These are phyloP conservation scores for Ramaria rubella DNA, from an alignment of 768 basidiomycete genomes.

Conservation along the genomic window DNA sequence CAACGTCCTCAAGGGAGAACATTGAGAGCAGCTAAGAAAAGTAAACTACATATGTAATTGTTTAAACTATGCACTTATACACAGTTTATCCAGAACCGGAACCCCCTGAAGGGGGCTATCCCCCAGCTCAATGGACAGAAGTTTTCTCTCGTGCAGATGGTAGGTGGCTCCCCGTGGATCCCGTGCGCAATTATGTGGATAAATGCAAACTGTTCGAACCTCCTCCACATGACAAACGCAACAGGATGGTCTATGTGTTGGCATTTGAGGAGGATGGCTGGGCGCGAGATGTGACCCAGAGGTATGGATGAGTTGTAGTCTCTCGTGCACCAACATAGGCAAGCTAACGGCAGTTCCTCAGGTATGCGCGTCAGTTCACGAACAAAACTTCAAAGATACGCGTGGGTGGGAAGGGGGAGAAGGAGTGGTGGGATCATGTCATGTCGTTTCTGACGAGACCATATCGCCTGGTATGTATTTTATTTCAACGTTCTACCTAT, in stretches of 20 bases:
- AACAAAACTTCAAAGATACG: constrained; percentile 69
- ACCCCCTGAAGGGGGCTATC: constrained; percentile 32
- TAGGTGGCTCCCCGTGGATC: constrained; percentile 91
- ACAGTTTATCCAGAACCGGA: not conserved
- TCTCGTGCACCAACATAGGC: constrained; percentile 25
- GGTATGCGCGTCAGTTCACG: constrained; percentile 5
- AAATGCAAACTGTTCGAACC: constrained; percentile 80
- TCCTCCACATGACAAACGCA: constrained; percentile 45
- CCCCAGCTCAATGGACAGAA: constrained; percentile 96
- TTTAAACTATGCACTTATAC: not conserved
- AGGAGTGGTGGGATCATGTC: constrained; percentile 82
- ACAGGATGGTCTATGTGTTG: constrained; percentile 88
- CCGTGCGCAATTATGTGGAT: constrained; percentile 72
- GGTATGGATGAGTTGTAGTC: constrained; percentile 78
- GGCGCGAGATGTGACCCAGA: constrained; percentile 83
- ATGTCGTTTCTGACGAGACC: constrained; percentile 58
- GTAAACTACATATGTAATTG: not conserved
- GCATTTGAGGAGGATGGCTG: constrained; percentile 94
- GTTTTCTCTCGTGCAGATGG: constrained; percentile 89
- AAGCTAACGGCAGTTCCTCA: not conserved
- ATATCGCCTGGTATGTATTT: constrained; percentile 65
- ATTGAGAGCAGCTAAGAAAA: constrained; percentile 7
- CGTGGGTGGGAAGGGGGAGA: constrained; percentile 52
- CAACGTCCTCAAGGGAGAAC: constrained; percentile 3
- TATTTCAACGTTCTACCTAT: not conserved